Base-by-base conservation (phyloP, 73 alveolate species). In the Paramecium tetraurelia region DNA sequence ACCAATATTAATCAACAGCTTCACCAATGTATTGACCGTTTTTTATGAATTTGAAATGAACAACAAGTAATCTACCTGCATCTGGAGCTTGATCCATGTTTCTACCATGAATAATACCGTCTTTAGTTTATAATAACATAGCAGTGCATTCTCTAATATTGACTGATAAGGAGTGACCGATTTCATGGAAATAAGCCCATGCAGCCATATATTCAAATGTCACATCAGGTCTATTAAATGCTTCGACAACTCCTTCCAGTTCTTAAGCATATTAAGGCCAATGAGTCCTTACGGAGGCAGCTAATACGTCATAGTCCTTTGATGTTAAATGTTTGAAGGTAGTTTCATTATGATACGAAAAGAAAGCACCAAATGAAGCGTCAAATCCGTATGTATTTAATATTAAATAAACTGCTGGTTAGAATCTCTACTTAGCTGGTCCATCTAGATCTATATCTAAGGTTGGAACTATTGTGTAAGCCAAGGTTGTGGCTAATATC, bases 131-230 rank as follows among this genome's bases (percentile, higher is more conserved):
- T 41, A 77, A 20, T 77, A 77, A 21, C 1, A 77, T 38, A 5
- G 59, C 89, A 38, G 89, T 77, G 48, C 89, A 77, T 77, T 77
- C 89, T 21, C 7, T 77, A 3, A 77, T 44, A 38, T 77, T 29
- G 22, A 59, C 40, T 7, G 77, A 59, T 20, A 59, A 70, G 6
- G 86, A 27, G 14, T 71, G 86, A 14, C 87, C 87, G 1, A 75
- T 75, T 80, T 80, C 76, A 80, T 80, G 76, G 90, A 80, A 80
- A 80, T 80, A 80, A 24, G 89, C 90, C 90, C 75, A 80, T 10
- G 76, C 90, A 41, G 90, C 12, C 72, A 80, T 14, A 80, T 80
- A 80, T 43, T 80, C 90, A 24, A 80, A 80, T 24, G 75, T 80
- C 4, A 80, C 48, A 22, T 80, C 90, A 80, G 70, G 16, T 24